Percentiles rank a stretch among this genome's conserved stretches.
Evolutionary conservation across 768 basidiomycete genomes (phyloP).

Genomic region (Hygrophoropsis aurantiaca): DNA sequence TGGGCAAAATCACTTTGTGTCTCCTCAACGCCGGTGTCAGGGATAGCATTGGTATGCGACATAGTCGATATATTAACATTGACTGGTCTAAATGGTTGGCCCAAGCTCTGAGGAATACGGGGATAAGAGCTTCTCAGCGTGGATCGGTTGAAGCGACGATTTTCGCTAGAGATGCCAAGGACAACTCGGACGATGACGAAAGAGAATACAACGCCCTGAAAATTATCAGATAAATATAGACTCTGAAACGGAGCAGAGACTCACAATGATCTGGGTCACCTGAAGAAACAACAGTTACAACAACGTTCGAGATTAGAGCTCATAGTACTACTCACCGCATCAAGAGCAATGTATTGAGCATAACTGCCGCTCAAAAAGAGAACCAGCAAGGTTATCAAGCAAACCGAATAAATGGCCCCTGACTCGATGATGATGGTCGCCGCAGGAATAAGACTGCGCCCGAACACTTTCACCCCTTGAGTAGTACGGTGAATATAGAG

Average conservation of each 20-base stretch:
- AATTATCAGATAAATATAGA: background rate
- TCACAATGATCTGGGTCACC: slow-evolving; percentile 8
- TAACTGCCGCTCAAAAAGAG: slow-evolving; percentile 9
- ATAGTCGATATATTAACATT: too few species aligned
- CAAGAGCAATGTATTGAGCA: slow-evolving; percentile 15
- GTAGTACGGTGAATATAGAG: slow-evolving; percentile 8
- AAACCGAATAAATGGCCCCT: slow-evolving; percentile 12
- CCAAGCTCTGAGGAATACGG: too few species aligned
- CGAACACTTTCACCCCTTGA: background rate
- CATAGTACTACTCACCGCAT: slow-evolving; percentile 12
- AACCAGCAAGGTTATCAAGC: slow-evolving; percentile 7
- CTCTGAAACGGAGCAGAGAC: background rate
- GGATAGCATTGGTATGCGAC: too few species aligned
- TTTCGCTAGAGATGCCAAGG: slow-evolving; percentile 28
- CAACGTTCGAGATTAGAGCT: background rate
- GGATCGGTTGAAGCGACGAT: background rate
- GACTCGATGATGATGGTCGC: slow-evolving; percentile 17
- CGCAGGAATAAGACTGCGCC: slow-evolving; percentile 6
- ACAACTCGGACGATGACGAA: slow-evolving; percentile 42
- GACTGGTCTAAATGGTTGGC: too few species aligned
- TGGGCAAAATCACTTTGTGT: too few species aligned
- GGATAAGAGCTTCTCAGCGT: too few species aligned
- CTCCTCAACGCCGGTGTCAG: too few species aligned
- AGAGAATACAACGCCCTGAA: slow-evolving; percentile 36
- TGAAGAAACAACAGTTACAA: background rate